phyloP scores from a whole-genome alignment of 257 asterid genomes.

The Ilex asprella region DNA sequence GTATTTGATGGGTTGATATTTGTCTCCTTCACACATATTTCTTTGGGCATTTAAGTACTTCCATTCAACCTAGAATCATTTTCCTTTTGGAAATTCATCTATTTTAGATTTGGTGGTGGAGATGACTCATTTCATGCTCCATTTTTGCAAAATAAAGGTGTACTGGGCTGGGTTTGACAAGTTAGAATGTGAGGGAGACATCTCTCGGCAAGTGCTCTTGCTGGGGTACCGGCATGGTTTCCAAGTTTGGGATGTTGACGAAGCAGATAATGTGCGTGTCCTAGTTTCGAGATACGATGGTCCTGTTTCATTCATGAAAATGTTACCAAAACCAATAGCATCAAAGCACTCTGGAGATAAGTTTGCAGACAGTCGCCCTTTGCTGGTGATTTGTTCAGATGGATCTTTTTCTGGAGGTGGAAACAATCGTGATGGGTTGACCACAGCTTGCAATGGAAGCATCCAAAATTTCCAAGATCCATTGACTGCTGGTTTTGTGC shows the following conservation, averaged over 20 bases:
- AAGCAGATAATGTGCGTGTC: constrained; percentile 64
- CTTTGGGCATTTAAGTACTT: background rate
- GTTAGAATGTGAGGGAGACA: constrained; percentile 34
- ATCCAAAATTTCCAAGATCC: constrained; percentile 38
- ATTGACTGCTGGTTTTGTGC: constrained; percentile 33
- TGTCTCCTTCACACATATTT: background rate
- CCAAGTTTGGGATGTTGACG: constrained; percentile 97
- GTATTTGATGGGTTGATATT: background rate
- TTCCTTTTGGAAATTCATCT: background rate
- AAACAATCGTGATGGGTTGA: constrained; percentile 37
- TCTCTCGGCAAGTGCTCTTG: constrained; percentile 39
- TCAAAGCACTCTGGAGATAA: constrained; percentile 47
- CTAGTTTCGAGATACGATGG: constrained; percentile 87
- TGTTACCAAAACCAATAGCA: constrained; percentile 48
- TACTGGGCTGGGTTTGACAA: constrained; percentile 73
- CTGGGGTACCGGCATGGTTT: constrained; percentile 71
- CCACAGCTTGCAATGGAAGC: constrained; percentile 35
- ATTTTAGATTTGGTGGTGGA: background rate
- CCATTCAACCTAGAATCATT: background rate
- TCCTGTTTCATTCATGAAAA: constrained; percentile 79
- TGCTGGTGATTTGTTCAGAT: constrained; percentile 74
- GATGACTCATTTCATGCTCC: constrained; percentile 9
- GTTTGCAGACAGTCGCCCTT: constrained; percentile 63
- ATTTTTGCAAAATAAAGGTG: constrained; percentile 41
- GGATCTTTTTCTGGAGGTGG: constrained; percentile 63